These are phyloP conservation scores for Hypoxylon sp. DNA, from an alignment of 2,329 filamentous ascomycete species.

Conservation along the genomic window DNA sequence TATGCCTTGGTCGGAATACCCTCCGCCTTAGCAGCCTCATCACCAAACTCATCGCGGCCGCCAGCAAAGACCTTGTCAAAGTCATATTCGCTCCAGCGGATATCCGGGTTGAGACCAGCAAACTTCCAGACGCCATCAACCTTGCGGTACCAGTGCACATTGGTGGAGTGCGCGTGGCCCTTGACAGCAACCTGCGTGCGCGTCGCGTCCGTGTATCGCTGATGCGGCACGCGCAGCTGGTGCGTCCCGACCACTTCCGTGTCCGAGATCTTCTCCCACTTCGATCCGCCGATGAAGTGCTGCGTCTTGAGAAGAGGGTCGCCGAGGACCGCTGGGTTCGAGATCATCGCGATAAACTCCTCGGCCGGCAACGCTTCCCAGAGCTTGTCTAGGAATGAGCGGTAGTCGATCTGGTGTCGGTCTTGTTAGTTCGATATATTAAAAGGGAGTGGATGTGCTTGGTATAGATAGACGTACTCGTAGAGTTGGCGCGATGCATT, in stretches of 20 bases:
- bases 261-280: conserved; percentile 66
- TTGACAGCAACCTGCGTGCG: conserved; percentile 61
- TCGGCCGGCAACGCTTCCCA: conserved; percentile 69
- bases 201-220: conserved; percentile 64
- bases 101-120: conserved; percentile 62
- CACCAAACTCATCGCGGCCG: conserved; percentile 51
- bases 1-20: conserved; percentile 19
- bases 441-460: background rate
- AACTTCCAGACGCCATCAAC: conserved; percentile 69
- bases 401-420: conserved; percentile 72
- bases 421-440: conserved; percentile 2
- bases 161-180: conserved; percentile 67
- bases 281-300: conserved; percentile 68
- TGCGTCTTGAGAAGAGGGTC: conserved; percentile 70
- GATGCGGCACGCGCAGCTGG: conserved; percentile 69
- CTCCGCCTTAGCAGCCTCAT: conserved; percentile 22
- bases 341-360: conserved; percentile 69
- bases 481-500: conserved; percentile 69
- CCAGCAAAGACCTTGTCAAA: conserved; percentile 63
- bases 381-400: conserved; percentile 65
- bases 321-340: conserved; percentile 64
- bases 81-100: conserved; percentile 66
- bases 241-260: conserved; percentile 68
- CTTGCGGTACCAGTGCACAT: conserved; percentile 66
- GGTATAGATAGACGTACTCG: conserved; percentile 48